Percentiles rank a stretch among this genome's conserved stretches.
Conservation (phyloP, 2,329 filamentous ascomycete genomes). For the Zasmidium citrigriseum region DNA sequence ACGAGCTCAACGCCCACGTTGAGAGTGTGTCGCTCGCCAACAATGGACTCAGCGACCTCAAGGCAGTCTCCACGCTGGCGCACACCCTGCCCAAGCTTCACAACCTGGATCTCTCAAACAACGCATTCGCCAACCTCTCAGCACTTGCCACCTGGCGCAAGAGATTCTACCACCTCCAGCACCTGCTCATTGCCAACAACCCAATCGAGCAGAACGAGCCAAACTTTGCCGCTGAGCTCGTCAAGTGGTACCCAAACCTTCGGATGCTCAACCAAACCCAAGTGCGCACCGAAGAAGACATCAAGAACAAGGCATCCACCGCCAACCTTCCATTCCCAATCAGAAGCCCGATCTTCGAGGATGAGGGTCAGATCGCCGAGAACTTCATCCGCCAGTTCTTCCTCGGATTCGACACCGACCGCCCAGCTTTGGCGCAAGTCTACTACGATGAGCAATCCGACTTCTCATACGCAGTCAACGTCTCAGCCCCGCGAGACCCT, state of each 20-base stretch:
- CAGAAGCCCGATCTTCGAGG: constrained; percentile 68
- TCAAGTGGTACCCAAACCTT: constrained; percentile 81
- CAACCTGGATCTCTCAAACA: constrained; percentile 86
- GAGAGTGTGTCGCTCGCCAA: constrained; percentile 77
- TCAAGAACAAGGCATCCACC: constrained; percentile 57
- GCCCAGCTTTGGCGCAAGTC: constrained; percentile 60
- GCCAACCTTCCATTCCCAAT: constrained; percentile 62
- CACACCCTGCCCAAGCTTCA: constrained; percentile 81
- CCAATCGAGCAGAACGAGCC: constrained; percentile 58
- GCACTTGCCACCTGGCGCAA: constrained; percentile 74
- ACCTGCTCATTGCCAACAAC: constrained; percentile 76
- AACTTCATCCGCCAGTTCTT: constrained; percentile 76
- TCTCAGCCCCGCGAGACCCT: constrained; percentile 54
- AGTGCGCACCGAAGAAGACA: constrained; percentile 71
- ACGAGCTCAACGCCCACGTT: constrained; percentile 76
- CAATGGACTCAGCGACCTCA: constrained; percentile 75
- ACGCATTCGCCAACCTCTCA: constrained; percentile 70
- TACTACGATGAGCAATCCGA: constrained; percentile 76
- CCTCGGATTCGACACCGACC: constrained; percentile 70
- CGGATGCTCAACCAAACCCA: constrained; percentile 73
- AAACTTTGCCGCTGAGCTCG: constrained; percentile 66
- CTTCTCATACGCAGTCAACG: constrained; percentile 76
- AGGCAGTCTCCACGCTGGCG: constrained; percentile 72
- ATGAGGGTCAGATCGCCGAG: constrained; percentile 73
- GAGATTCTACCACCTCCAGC: constrained; percentile 77